Base-by-base conservation (phyloP, 2,329 filamentous ascomycete genomes). In the Penicillium sp. region DNA sequence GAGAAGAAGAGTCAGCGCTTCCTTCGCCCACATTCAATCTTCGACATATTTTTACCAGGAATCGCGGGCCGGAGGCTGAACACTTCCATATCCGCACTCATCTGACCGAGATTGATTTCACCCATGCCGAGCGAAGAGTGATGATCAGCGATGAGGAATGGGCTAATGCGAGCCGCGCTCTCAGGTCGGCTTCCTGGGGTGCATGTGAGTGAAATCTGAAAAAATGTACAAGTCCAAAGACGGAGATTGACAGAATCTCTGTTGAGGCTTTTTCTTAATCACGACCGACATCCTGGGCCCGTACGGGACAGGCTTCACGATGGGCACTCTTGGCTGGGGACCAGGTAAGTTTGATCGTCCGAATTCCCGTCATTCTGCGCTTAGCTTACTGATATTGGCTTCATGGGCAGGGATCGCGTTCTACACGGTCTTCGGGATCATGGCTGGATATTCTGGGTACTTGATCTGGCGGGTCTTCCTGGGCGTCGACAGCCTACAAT, bases 401-500 rank as follows among this genome's bases (percentile, higher is more conserved):
- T 32, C 29, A 32, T 5, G 8, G 5, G 18, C n/a, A 50, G 58
- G 57, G 24, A 43, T 62, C 28, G 52, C 56, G 2, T 56, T 63
- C 39, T 60, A 58, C 39, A 61, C 59, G 4, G 59, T 61, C 37
- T 63, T 61, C 33, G 60, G 57, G n/a, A 47, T 51, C 5, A 55
- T 61, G 49, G 60, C 54, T 28, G 57, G 56, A 12, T 63, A 63
- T 38, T 61, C 68, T 18, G 71, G 71, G 5, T 63, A 63, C 36
- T 63, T 69, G 26, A 58, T 73, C 9, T 73, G 69, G 69, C 55
- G 62, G 27, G 61, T 66, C 44, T 74, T 71, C 50, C 53, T 70
- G 4, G 63, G 63, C n/a, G 59, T 74, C 9, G 72, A 74, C 56
- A 70, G 66, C 4, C 59, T 64, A 40, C 55, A 62, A 11, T 74